A percentile compares a stretch with the other conserved stretches of the same genome.
phyloP scores from a whole-genome alignment of 257 asterid genomes.

The Jasminum sambac region DNA sequence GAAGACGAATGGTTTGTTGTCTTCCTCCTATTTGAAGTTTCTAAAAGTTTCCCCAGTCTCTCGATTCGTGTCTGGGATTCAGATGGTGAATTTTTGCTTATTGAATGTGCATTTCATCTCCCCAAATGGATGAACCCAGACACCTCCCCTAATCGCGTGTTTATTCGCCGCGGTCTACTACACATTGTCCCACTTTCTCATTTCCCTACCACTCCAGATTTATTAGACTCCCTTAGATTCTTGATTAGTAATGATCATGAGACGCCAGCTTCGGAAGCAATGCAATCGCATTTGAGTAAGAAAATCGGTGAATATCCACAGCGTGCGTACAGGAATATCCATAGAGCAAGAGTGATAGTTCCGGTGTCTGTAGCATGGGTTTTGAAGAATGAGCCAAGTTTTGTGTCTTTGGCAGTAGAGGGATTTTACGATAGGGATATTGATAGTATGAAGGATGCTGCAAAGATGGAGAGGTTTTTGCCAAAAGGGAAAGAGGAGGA shows the following conservation, averaged over 20 bases:
- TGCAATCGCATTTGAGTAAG: conserved; percentile 59
- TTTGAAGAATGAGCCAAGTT: conserved; percentile 66
- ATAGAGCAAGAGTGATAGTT: conserved; percentile 57
- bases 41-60: conserved; percentile 48
- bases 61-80: conserved; percentile 78
- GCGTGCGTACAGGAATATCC: conserved; percentile 66
- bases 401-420: conserved; percentile 75
- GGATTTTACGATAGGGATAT: conserved; percentile 90
- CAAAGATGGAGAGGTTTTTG: conserved; percentile 72
- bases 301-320: conserved; percentile 66
- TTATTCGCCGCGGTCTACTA: conserved; percentile 65
- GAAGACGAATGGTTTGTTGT: conserved; percentile 98
- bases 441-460: conserved; percentile 82
- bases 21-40: conserved; percentile 62
- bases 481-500: conserved; percentile 65
- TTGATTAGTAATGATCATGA: conserved; percentile 30
- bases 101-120: conserved; percentile 85
- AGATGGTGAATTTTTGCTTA: conserved; percentile 80
- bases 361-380: conserved; percentile 82
- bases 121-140: conserved; percentile 94
- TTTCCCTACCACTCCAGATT: conserved; percentile 44
- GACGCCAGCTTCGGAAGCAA: conserved; percentile 53
- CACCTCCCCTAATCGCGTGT: conserved; percentile 69
- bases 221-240: conserved; percentile 49
- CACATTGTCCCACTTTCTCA: conserved; percentile 54